A percentile compares a stretch with the other conserved stretches of the same genome.
Conservation (phyloP, 2,329 filamentous ascomycete species). For the Fusarium anthophilum region DNA sequence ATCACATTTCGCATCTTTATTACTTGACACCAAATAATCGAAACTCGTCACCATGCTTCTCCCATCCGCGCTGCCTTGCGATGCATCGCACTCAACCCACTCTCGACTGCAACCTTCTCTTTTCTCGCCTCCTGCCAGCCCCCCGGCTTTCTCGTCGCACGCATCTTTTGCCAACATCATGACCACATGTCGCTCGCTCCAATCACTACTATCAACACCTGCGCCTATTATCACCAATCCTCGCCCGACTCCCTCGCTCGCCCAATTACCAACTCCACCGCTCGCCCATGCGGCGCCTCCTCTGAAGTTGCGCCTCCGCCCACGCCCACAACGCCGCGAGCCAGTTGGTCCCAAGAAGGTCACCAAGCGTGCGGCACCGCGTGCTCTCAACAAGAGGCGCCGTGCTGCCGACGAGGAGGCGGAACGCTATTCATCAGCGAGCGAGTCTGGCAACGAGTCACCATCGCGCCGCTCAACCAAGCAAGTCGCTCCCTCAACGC, state of each 20-base stretch:
- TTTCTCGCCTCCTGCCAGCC: conserved; percentile 68
- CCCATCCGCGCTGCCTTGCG: conserved; percentile 67
- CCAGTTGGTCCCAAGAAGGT: conserved; percentile 56
- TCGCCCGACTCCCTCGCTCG: conserved; percentile 31
- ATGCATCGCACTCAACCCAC: conserved; percentile 57
- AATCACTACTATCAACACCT: conserved; percentile 61
- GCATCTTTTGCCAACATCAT: conserved; percentile 64
- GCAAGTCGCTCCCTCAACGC: conserved; percentile 58
- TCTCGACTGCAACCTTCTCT: conserved; percentile 61
- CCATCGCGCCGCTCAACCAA: conserved; percentile 19
- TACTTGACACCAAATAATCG: not conserved
- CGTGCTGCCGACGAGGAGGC: conserved; percentile 58
- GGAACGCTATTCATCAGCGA: conserved; percentile 51
- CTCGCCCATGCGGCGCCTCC: conserved; percentile 60
- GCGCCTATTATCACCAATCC: conserved; percentile 52
- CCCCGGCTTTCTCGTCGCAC: conserved; percentile 57
- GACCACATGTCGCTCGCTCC: conserved; percentile 68
- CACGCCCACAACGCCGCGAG: conserved; percentile 50
- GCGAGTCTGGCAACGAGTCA: conserved; percentile 50
- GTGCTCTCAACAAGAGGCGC: conserved; percentile 64
- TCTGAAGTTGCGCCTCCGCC: conserved; percentile 65
- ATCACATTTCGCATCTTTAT: not conserved
- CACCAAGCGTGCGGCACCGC: conserved; percentile 59
- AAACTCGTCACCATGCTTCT: conserved; percentile 60
- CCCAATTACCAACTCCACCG: conserved; percentile 65